Evolutionary conservation across 1,284 basidiomycete species (phyloP).

Genomic region (Malassezia japonica): DNA sequence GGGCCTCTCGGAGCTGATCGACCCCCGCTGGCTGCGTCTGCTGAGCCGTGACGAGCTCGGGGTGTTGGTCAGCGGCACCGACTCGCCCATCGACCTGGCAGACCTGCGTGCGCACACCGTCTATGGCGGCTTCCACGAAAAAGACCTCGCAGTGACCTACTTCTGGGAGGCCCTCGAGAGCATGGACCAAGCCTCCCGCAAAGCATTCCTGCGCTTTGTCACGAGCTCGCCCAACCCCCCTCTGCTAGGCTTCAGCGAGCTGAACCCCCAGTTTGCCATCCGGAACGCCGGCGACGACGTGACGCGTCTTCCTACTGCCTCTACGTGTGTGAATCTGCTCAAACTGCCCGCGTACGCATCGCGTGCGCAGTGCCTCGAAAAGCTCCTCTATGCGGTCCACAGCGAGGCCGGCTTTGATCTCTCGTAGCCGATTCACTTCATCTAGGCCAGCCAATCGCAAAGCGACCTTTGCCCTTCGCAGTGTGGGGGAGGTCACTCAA

Average conservation of each 20-base stretch:
- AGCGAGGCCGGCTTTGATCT: slow-evolving; percentile 45
- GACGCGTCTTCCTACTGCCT: slow-evolving; percentile 39
- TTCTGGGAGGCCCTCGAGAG: slow-evolving; percentile 40
- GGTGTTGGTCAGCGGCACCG: slow-evolving; percentile 37
- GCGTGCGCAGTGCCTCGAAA: slow-evolving; percentile 29
- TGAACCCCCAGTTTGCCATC: slow-evolving; percentile 43
- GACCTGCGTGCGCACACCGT: slow-evolving; percentile 40
- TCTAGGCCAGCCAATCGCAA: too few species aligned
- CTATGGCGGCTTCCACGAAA: slow-evolving; percentile 39
- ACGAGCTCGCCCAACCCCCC: slow-evolving; percentile 45
- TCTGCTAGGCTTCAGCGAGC: slow-evolving; percentile 39
- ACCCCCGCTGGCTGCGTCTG: slow-evolving; percentile 44
- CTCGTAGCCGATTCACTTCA: slow-evolving; percentile 20
- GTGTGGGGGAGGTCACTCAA: too few species aligned
- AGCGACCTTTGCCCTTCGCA: too few species aligned
- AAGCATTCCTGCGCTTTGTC: slow-evolving; percentile 42
- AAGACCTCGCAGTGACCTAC: slow-evolving; percentile 38
- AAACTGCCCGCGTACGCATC: slow-evolving; percentile 42
- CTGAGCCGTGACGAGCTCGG: slow-evolving; percentile 42
- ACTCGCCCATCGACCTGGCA: slow-evolving; percentile 38
- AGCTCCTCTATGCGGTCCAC: slow-evolving; percentile 41
- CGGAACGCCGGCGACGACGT: slow-evolving; percentile 35
- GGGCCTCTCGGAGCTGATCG: slow-evolving; percentile 42
- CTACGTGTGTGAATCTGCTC: slow-evolving; percentile 45
- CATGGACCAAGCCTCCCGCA: slow-evolving; percentile 30